These are phyloP conservation scores for Aspergillus sp. DNA, from an alignment of 2,329 filamentous ascomycete genomes.

Conservation along the genomic window DNA sequence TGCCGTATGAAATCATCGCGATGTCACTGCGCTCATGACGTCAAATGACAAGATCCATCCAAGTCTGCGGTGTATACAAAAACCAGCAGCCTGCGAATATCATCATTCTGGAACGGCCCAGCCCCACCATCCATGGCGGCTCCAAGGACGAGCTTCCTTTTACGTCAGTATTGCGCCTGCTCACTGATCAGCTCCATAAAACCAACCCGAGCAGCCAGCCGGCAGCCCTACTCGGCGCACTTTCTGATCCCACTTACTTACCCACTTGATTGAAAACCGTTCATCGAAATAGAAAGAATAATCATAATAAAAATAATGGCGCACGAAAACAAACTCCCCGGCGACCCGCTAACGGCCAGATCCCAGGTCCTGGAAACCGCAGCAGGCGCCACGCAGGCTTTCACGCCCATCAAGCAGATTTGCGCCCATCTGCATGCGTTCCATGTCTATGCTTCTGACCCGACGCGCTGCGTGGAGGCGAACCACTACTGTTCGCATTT, in stretches of 20 bases:
- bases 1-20: constrained; percentile 23
- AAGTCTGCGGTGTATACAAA: neutral
- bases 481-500: constrained; percentile 85
- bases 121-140: neutral
- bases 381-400: constrained; percentile 45
- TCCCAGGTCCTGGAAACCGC: constrained; percentile 40
- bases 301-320: neutral
- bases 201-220: neutral
- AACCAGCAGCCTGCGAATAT: neutral
- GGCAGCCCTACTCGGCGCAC: neutral
- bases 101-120: neutral
- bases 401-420: constrained; percentile 69
- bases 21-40: constrained; percentile 27
- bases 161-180: constrained; percentile 3
- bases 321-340: constrained; percentile 22
- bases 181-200: neutral
- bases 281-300: neutral
- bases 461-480: constrained; percentile 67
- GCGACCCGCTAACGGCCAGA: constrained; percentile 34
- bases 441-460: constrained; percentile 75
- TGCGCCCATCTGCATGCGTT: constrained; percentile 87
- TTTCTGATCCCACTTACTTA: neutral
- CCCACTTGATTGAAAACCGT: neutral
- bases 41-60: neutral
- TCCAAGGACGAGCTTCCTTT: neutral